These are phyloP conservation scores for Maudiozyma turicensis DNA, from an alignment of 805 yeast genomes.

Conservation along the genomic window DNA sequence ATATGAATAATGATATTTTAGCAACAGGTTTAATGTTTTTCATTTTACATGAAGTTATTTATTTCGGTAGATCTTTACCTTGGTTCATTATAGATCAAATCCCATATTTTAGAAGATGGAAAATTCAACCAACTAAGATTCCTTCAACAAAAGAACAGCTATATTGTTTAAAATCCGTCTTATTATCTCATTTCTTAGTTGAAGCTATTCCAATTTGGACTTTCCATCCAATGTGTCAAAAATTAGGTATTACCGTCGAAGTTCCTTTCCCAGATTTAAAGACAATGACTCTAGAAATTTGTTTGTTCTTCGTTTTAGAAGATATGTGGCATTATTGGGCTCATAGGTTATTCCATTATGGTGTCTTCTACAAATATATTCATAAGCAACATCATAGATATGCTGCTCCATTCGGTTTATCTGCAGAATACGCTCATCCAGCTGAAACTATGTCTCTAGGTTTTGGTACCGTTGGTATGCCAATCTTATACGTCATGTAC, in stretches of 20 bases:
- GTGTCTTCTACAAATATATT: slow-evolving; percentile 79
- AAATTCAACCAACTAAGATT: slow-evolving; percentile 78
- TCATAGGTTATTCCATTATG: slow-evolving; percentile 84
- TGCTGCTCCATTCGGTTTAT: slow-evolving; percentile 94
- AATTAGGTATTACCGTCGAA: slow-evolving; percentile 62
- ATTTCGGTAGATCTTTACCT: slow-evolving; percentile 87
- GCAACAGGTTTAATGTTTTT: slow-evolving; percentile 89
- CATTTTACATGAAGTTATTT: slow-evolving; percentile 73
- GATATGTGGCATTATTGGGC: slow-evolving; percentile 97
- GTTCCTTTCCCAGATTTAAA: slow-evolving; percentile 77
- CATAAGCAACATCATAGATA: slow-evolving; percentile 97
- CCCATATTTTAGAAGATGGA: slow-evolving; percentile 77
- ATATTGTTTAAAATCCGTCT: slow-evolving; percentile 81
- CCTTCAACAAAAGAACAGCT: slow-evolving; percentile 81
- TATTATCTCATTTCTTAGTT: slow-evolving; percentile 79
- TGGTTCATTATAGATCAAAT: slow-evolving; percentile 83
- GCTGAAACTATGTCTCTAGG: slow-evolving; percentile 86
- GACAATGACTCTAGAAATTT: slow-evolving; percentile 56
- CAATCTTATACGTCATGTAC: slow-evolving; percentile 70
- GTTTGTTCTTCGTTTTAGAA: slow-evolving; percentile 73
- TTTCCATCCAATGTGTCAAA: slow-evolving; percentile 85
- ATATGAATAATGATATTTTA: slow-evolving; percentile 74
- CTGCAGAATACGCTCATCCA: slow-evolving; percentile 98
- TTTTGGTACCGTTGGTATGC: slow-evolving; percentile 93
- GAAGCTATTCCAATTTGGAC: slow-evolving; percentile 97